Evolutionary conservation across 768 basidiomycete species (phyloP).

Genomic region (Suillus sp.): DNA sequence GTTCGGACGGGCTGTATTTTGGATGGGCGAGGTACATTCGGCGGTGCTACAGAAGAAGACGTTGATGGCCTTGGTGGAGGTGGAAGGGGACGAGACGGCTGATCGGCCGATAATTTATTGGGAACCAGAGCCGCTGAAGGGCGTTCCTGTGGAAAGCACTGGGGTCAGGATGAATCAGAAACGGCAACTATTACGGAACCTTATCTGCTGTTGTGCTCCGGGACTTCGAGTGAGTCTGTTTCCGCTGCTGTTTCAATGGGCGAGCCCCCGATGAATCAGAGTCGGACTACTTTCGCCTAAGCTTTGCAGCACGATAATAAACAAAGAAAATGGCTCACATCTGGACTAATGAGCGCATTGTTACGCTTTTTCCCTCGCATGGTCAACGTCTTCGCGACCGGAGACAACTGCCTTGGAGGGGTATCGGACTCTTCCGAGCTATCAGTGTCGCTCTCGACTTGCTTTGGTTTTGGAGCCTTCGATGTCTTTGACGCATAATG

Average conservation of each 20-base stretch:
- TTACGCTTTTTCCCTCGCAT: conserved; percentile 10
- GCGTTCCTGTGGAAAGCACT: not conserved
- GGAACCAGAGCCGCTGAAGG: not conserved
- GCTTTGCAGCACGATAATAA: not conserved
- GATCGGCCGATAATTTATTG: not conserved
- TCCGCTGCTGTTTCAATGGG: conserved; percentile 5
- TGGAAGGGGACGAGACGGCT: conserved; percentile 2
- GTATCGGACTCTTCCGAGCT: conserved; percentile 18
- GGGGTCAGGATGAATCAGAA: not conserved
- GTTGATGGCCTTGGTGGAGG: conserved; percentile 7
- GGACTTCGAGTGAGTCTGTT: not conserved
- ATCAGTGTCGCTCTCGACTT: conserved; percentile 15
- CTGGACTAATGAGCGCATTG: conserved; percentile 13
- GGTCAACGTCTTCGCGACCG: not conserved
- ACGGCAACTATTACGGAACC: not conserved
- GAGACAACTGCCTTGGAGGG: not conserved
- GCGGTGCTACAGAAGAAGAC: conserved; percentile 7
- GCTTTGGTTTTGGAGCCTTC: conserved; percentile 15
- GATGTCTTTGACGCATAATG: conserved; percentile 20
- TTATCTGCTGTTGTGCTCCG: conserved; percentile 3
- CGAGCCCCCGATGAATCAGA: conserved; percentile 16
- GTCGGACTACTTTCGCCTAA: conserved; percentile 19
- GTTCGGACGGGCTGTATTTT: conserved; percentile 25
- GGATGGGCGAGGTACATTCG: conserved; percentile 15
- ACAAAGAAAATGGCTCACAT: conserved; percentile 16